Evolutionary conservation across 306 rosid genomes (phyloP), one percentile per base, ranked within the genome.

Genomic region (Dalbergia cultrata): DNA sequence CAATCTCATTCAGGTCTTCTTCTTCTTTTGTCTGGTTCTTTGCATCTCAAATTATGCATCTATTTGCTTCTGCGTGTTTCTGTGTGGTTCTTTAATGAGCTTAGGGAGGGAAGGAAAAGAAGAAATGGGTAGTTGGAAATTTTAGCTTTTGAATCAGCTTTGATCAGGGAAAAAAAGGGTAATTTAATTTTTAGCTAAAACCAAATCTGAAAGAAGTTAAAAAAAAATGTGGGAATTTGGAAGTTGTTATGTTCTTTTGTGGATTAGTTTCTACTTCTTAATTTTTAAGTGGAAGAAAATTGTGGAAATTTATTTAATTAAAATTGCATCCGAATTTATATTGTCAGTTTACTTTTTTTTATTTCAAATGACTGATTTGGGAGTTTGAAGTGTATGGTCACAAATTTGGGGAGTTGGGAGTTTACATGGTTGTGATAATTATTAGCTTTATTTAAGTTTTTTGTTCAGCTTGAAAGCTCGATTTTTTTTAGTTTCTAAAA

Each of bases 1-100:
- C 31, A 26, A 37, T 5, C 41, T 60, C 49, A 81, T 57, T 49
- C 91, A 89, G 98, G 97, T 92, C 49, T 44, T 75, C 75, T 69
- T 69, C 72, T 21, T 77, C 80, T 31, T 7, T 14, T 9, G 13
- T 5, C 16, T 12, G 45, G 49, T 37, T 33, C 8, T 70, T 16
- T 69, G 54, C 62, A 16, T 67, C 61, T 69, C 31, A 8, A 21
- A 49, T 64, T 3, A 4, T 43, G 39, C 47, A 14, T 77, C 63
- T 54, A 3, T 34, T 1, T 49, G 31, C 50, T 8, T 18, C 0
- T 43, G 2, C 72, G 31, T 9, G n/a, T 37, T 56, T 62, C 21
- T 67, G 10, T 45, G 64, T 37, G 52, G 56, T n/a, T 69, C 80
- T 43, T 73, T 73, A 13, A 8, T 37, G 4, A 4, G 22, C 6